Evolutionary conservation across 495 filamentous ascomycete species (phyloP), one percentile per base, ranked within the genome.

Genomic region (Xylaria venustula): DNA sequence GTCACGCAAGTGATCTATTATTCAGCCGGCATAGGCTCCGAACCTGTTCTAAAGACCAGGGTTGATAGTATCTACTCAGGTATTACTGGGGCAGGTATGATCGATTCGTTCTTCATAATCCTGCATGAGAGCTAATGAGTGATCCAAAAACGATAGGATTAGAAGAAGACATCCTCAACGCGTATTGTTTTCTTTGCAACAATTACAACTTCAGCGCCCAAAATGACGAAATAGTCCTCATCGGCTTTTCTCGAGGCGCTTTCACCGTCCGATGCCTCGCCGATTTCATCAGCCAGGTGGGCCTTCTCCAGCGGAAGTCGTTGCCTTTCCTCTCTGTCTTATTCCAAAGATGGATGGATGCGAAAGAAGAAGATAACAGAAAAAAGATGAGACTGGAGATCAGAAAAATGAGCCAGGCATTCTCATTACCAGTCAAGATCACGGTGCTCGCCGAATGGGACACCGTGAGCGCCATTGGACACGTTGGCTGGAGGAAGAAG

Each of bases 211-310:
- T 44, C 37, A 67, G 72, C 19, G 73, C 75, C 11, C 22, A 45
- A 34, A 77, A 78, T 9, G 86, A 88, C 64, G 83, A 88, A 56
- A 86, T 88, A 36, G 77, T 87, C 53, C 73, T 88, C n/a, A 60
- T 87, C 15, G 86, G 86, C 19, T 88, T 88, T 71, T 87, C 84
- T 5, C 78, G 86, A 4, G 85, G 86, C 8, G 85, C 86, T 7
- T 88, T 82, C 61, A 87, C 86, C 1, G 84, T 84, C 4, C 76
- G 85, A 60, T 77, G 74, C 46, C 81, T 87, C 54, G 78, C 80
- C 37, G 77, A 79, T 14, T 64, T 88, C 55, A 82, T 88, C 45
- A 75, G 68, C 15, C 71, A 77, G 25, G 71, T 86, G 12, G 85
- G 85, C 0, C 68, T 88, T 6, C 71, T 88, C 37, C 49, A 42